Evolutionary conservation across 768 basidiomycete genomes (phyloP).

Genomic region (Chalciporus sphaerocephalus): DNA sequence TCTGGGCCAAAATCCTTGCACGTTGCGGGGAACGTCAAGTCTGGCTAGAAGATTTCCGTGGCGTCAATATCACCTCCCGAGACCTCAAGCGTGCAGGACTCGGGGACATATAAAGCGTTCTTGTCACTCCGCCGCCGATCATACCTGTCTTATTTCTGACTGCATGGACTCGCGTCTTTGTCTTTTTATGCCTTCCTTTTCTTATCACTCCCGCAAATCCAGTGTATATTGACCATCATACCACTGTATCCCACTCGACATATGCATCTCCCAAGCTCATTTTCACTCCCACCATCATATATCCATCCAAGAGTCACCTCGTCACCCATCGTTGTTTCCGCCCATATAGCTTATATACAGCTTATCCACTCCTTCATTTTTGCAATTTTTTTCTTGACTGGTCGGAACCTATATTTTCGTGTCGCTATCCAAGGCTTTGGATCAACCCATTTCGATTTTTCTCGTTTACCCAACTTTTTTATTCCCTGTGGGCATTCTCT

Average conservation of each 20-base stretch:
- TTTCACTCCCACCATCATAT: constrained; percentile 1
- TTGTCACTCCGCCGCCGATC: neutral
- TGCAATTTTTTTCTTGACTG: constrained; percentile 4
- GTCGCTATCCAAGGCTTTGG: constrained; percentile 1
- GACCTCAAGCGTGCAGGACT: constrained; percentile 37
- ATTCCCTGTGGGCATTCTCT: constrained; percentile 4
- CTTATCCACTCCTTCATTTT: constrained; percentile 16
- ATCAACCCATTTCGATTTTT: constrained; percentile 7
- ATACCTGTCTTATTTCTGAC: neutral
- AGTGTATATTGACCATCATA: constrained; percentile 31
- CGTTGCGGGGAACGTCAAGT: constrained; percentile 52
- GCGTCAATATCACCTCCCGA: constrained; percentile 52
- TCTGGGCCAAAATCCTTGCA: constrained; percentile 49
- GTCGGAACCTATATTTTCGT: neutral
- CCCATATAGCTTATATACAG: constrained; percentile 3
- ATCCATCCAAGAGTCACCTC: constrained; percentile 2
- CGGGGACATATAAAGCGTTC: constrained; percentile 7
- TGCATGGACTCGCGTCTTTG: constrained; percentile 4
- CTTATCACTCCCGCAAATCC: constrained; percentile 11
- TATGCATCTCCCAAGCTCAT: constrained; percentile 22
- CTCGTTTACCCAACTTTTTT: constrained; percentile 1
- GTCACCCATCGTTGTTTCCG: constrained; percentile 3
- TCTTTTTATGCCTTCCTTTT: constrained; percentile 20
- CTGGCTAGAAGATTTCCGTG: constrained; percentile 61
- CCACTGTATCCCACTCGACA: constrained; percentile 28